A percentile compares a stretch with the other conserved stretches of the same genome.
Conservation (phyloP, 176 grass and related monocot genomes). For the Triticum dicoccoides region DNA sequence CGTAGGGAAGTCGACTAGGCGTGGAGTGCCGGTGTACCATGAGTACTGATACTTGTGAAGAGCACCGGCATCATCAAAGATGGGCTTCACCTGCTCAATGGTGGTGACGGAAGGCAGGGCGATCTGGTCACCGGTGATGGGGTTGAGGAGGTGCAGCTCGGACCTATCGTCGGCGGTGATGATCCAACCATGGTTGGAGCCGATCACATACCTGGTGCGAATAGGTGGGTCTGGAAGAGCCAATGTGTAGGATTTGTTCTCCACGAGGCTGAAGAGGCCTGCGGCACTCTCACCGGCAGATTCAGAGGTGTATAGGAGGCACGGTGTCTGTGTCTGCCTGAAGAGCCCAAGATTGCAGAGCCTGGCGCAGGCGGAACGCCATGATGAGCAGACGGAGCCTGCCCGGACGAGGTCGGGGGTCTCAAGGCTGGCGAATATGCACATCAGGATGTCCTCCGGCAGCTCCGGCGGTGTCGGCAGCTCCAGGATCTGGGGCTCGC, state of each 20-base stretch:
- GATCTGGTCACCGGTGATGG: neutral
- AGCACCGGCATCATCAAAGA: neutral
- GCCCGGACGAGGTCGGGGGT: neutral
- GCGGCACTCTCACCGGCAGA: neutral
- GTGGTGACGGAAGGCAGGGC: neutral
- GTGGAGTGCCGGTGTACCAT: neutral
- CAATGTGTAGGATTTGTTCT: neutral
- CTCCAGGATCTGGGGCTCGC: too few relatives aligned
- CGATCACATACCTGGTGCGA: neutral
- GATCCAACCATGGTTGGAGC: neutral
- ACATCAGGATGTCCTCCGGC: neutral
- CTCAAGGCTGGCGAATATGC: neutral
- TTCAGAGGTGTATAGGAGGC: neutral
- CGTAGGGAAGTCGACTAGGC: neutral
- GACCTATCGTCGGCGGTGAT: neutral
- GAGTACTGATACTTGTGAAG: neutral
- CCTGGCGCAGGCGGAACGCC: neutral
- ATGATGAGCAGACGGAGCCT: neutral
- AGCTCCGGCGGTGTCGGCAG: neutral
- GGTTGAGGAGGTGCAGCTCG: neutral
- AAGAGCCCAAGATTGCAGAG: neutral
- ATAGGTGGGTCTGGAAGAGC: neutral
- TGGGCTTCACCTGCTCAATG: conserved; percentile 4
- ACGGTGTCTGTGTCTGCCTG: neutral
- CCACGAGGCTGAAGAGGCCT: neutral